Conservation (phyloP, 495 filamentous ascomycete species). For the Hypoxylon fuscum region DNA sequence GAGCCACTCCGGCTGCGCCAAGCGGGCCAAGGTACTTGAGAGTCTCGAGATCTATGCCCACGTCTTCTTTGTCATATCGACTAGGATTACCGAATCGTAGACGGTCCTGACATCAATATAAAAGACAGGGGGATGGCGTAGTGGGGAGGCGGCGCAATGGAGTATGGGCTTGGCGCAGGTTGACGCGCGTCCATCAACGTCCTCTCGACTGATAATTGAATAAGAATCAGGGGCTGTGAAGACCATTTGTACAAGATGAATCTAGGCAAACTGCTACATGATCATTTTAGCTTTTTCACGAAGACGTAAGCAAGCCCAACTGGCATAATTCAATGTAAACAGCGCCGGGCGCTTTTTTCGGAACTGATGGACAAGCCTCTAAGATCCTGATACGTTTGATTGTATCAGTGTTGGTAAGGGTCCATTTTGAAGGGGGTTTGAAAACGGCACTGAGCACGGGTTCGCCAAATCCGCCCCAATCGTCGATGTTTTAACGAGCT, state of each 20-base stretch:
- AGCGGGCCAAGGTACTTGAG: constrained; percentile 17
- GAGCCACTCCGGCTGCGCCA: constrained; percentile 35
- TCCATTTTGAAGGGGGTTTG: constrained; percentile 13
- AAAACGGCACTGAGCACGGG: constrained; percentile 28
- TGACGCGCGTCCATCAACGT: constrained; percentile 35
- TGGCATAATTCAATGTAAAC: constrained; percentile 19
- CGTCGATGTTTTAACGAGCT: constrained; percentile 17
- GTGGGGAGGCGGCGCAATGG: constrained; percentile 37
- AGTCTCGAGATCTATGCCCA: constrained; percentile 24
- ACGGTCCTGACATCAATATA: constrained; percentile 8
- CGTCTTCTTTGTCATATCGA: constrained; percentile 22
- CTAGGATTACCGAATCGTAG: constrained; percentile 19
- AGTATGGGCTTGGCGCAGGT: constrained; percentile 31
- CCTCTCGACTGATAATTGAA: constrained; percentile 12
- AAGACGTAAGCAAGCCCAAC: constrained; percentile 23
- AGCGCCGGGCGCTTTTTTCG: constrained; percentile 11
- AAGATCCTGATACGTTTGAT: constrained; percentile 29
- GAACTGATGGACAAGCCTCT: constrained; percentile 6
- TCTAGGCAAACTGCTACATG: too few species aligned
- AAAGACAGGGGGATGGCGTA: constrained; percentile 15
- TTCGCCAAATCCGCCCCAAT: constrained; percentile 20
- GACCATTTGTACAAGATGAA: constrained; percentile 15
- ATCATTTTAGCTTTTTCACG: constrained; percentile 1
- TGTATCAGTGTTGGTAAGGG: constrained; percentile 23
- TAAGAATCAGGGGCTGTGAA: constrained; percentile 9